Evolutionary conservation across 2,329 filamentous ascomycete genomes (phyloP).

Genomic region (Calonectria naviculata): DNA sequence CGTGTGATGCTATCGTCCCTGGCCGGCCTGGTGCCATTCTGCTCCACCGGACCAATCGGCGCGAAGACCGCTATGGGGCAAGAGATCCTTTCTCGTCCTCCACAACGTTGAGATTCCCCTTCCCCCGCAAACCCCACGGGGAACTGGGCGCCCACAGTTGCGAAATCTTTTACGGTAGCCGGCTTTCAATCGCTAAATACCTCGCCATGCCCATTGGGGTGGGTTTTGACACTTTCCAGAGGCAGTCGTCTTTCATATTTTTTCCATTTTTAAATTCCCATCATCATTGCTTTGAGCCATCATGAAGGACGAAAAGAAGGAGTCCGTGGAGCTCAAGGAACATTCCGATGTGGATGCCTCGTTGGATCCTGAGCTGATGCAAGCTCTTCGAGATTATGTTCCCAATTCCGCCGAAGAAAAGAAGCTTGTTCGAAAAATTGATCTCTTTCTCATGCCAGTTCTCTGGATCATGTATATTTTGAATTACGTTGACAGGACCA

Average conservation of each 20-base stretch:
- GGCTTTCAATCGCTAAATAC: no score
- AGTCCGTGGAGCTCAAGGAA: constrained; percentile 14
- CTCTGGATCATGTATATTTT: constrained; percentile 48
- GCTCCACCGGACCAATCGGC: constrained; percentile 1
- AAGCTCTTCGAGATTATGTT: constrained; percentile 4
- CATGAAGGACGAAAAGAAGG: constrained; percentile 12
- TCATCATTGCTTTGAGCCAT: neutral
- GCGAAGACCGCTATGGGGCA: constrained; percentile 4
- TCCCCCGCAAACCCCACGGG: constrained; percentile 15
- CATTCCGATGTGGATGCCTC: neutral
- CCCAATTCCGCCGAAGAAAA: constrained; percentile 38
- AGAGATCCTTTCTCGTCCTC: neutral
- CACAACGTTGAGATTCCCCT: neutral
- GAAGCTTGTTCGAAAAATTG: constrained; percentile 55
- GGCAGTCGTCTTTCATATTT: no score
- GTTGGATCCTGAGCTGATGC: neutral
- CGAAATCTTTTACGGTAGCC: no score
- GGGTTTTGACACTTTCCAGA: no score
- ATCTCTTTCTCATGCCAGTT: constrained; percentile 60
- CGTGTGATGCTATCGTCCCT: neutral
- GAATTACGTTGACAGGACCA: constrained; percentile 39
- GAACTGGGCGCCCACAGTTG: neutral
- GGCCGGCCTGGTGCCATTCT: neutral
- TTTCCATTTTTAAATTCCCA: no score
- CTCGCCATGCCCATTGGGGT: neutral